Evolutionary conservation across 345 rosid genomes (phyloP).

Genomic region (Hirschfeldia incana): DNA sequence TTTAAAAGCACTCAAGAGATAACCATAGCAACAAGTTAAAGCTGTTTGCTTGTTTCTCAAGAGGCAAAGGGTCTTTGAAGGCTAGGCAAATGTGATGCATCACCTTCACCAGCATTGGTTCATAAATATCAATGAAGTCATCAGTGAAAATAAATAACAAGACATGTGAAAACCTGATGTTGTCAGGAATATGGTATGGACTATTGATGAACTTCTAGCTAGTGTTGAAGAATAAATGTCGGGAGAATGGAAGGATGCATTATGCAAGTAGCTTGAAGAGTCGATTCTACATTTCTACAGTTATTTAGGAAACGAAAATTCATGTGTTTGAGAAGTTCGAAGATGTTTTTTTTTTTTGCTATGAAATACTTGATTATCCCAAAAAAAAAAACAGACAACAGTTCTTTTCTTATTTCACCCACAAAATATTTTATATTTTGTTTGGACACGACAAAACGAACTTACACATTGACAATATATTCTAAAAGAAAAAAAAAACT

Average conservation of each 20-base stretch:
- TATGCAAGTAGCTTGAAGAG: slow-evolving; percentile 57
- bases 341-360: background rate
- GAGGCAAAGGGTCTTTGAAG: slow-evolving; percentile 60
- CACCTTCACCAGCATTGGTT: slow-evolving; percentile 46
- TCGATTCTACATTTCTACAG: background rate
- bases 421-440: slow-evolving; percentile 25
- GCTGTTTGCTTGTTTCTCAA: slow-evolving; percentile 57
- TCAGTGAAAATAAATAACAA: background rate
- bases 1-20: slow-evolving; percentile 18
- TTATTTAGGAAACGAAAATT: background rate
- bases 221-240: background rate
- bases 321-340: background rate
- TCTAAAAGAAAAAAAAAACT: slow-evolving; percentile 1
- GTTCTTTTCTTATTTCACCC: slow-evolving; percentile 4
- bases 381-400: background rate
- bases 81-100: slow-evolving; percentile 57
- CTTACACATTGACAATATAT: slow-evolving; percentile 17
- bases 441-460: slow-evolving; percentile 33
- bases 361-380: background rate
- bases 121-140: background rate
- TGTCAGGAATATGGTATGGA: background rate
- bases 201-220: background rate
- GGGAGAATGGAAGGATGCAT: slow-evolving; percentile 28
- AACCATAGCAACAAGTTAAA: slow-evolving; percentile 57
- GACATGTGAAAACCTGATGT: background rate